These are phyloP conservation scores for Vararia minispora DNA, from an alignment of 768 basidiomycete genomes.

Conservation along the genomic window DNA sequence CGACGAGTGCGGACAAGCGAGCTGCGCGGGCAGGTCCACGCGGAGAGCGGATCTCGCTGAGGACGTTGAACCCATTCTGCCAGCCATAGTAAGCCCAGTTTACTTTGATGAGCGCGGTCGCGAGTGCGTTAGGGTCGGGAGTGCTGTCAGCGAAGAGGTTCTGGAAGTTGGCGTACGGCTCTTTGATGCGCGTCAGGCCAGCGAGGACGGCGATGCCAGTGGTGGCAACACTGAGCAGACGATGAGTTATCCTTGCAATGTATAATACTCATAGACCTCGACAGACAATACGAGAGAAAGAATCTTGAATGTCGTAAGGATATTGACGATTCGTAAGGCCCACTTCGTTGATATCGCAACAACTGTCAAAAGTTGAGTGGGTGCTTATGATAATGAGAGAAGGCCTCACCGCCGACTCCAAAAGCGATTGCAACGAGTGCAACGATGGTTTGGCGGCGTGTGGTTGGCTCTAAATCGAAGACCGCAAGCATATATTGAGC, in stretches of 20 bases:
- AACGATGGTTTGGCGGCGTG: conserved; percentile 13
- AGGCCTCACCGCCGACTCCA: conserved; percentile 12
- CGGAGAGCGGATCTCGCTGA: conserved; percentile 28
- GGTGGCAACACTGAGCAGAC: conserved; percentile 15
- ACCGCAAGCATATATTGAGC: conserved; percentile 17
- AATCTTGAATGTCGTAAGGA: conserved; percentile 17
- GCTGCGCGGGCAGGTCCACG: conserved; percentile 34
- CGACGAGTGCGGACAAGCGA: conserved; percentile 32
- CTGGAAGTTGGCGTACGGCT: conserved; percentile 22
- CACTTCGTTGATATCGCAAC: conserved; percentile 20
- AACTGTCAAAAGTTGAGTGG: conserved; percentile 9
- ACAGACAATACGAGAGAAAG: conserved; percentile 15
- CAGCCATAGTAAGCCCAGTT: conserved; percentile 22
- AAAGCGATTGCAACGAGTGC: conserved; percentile 17
- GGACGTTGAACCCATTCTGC: conserved; percentile 34
- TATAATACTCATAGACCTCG: conserved; percentile 1
- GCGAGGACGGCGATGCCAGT: conserved; percentile 17
- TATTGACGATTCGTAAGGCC: conserved; percentile 18
- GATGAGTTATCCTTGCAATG: conserved; percentile 2
- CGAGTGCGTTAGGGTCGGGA: conserved; percentile 16
- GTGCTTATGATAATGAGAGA: neutral
- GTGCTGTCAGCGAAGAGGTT: conserved; percentile 19
- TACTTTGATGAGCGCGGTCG: conserved; percentile 20
- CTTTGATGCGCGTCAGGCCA: conserved; percentile 17
- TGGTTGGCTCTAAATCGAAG: conserved; percentile 13